Conservation (phyloP, 2,329 filamentous ascomycete species). For the Grosmannia clavigera region DNA sequence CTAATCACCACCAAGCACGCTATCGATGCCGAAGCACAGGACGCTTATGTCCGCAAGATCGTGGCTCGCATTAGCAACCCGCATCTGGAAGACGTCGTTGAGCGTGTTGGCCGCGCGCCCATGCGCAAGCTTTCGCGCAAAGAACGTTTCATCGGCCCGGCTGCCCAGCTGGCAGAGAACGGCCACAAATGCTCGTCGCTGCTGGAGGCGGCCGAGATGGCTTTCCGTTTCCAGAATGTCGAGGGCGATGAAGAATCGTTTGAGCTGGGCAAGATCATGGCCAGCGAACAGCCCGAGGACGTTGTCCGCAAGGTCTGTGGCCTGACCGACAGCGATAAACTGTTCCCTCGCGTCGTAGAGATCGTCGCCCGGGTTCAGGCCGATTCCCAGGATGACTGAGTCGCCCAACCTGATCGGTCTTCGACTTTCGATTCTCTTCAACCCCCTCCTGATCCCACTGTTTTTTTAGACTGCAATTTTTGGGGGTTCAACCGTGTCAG, state of each 20-base stretch:
- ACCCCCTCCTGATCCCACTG: background rate
- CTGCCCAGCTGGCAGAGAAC: constrained; percentile 74
- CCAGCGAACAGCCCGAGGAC: constrained; percentile 56
- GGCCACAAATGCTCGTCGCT: constrained; percentile 62
- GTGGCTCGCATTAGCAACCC: constrained; percentile 88
- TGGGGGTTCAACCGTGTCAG: background rate
- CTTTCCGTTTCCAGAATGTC: constrained; percentile 90
- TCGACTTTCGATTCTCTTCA: background rate
- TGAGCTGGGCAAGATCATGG: constrained; percentile 77
- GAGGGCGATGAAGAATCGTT: constrained; percentile 81
- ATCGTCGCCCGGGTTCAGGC: constrained; percentile 76
- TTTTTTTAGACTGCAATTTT: background rate
- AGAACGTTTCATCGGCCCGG: constrained; percentile 91
- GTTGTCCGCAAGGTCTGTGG: constrained; percentile 75
- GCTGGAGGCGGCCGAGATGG: constrained; percentile 77
- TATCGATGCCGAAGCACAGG: constrained; percentile 63
- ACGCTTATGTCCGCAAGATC: constrained; percentile 83
- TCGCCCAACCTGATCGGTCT: background rate
- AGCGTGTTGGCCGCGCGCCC: constrained; percentile 89
- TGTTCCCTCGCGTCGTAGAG: constrained; percentile 63
- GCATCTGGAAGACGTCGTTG: constrained; percentile 80
- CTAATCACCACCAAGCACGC: constrained; percentile 75
- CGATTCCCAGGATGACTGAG: constrained; percentile 24
- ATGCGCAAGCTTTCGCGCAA: constrained; percentile 88
- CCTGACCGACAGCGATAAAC: constrained; percentile 61